These are phyloP conservation scores for Exophiala lecanii-corni DNA, from an alignment of 2,329 filamentous ascomycete genomes.

Conservation along the genomic window DNA sequence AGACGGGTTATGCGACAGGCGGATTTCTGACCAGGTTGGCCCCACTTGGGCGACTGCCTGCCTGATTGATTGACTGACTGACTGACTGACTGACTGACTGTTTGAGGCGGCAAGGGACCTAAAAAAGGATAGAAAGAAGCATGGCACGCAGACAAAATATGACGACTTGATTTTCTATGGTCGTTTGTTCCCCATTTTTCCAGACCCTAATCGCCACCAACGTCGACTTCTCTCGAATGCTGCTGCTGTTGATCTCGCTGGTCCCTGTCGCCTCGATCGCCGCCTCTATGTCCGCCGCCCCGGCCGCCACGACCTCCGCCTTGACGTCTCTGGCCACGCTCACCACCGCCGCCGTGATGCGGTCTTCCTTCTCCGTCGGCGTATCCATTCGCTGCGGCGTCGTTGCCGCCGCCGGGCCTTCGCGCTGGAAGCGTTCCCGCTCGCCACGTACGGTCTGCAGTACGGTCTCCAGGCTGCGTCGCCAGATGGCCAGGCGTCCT, in stretches of 20 bases:
- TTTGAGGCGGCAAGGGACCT: too few species aligned
- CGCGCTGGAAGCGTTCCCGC: conserved; percentile 72
- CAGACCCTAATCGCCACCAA: conserved; percentile 32
- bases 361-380: conserved; percentile 9
- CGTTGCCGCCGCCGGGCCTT: conserved; percentile 38
- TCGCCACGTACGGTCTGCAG: conserved; percentile 72
- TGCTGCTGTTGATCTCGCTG: conserved; percentile 26
- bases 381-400: conserved; percentile 15
- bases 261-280: conserved; percentile 22
- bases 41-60: too few species aligned
- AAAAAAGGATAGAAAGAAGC: too few species aligned
- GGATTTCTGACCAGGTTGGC: too few species aligned
- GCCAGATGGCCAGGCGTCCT: conserved; percentile 86
- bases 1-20: too few species aligned
- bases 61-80: too few species aligned
- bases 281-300: conserved; percentile 22
- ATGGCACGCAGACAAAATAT: too few species aligned
- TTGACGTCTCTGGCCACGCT: conserved; percentile 14
- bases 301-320: conserved; percentile 27
- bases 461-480: conserved; percentile 72
- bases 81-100: too few species aligned
- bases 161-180: too few species aligned
- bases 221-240: conserved; percentile 36
- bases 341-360: conserved; percentile 9
- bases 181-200: too few species aligned